Base-by-base conservation (phyloP, 2,329 filamentous ascomycete genomes). In the Colletotrichum sp. region DNA sequence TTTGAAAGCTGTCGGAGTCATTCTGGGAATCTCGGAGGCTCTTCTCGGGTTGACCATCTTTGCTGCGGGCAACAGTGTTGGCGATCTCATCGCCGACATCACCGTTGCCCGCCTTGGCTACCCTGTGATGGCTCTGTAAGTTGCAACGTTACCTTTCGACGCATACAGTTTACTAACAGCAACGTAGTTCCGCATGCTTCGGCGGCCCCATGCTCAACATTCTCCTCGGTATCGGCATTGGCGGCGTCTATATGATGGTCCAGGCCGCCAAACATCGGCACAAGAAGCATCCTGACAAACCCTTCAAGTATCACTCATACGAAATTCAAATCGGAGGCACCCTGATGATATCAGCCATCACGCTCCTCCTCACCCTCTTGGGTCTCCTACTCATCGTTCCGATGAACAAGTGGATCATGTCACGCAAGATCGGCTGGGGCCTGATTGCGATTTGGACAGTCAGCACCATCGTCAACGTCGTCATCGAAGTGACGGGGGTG, bases 161-260 rank as follows among this genome's bases (percentile, higher is more conserved):
- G 6, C 52, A 18, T 34, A 71, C 72, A 43, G 59, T 39, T 61
- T 30, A 76, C 82, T 84, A 79, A 83, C 77, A 32, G 30, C 36
- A 48, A 43, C 61, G 76, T 77, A 92, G 90, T 55, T 96, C 95
- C 39, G 97, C 97, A 6, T 99, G 97, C 83, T 98, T 99, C 83
- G 97, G 97, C n/a, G 98, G 97, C 0, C 97, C 97, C 0, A 96
- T 99, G 95, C 91, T 99, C 55, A 99, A 99, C 80, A 99, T 99
- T 77, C 87, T 99, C 0, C 91, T 99, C 6, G 97, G 97, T 1
- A 96, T 99, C 68, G 97, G 97, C n/a, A 88, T 99, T 6, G 94
- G 94, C 30, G 97, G 97, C 18, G 90, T 95, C 52, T 98, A 96
- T 82, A 97, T 98, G 90, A 96, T 95, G 72, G 89, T 98, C 18